These are phyloP conservation scores for Sisymbrium irio DNA, from an alignment of 345 rosid genomes.

Conservation along the genomic window DNA sequence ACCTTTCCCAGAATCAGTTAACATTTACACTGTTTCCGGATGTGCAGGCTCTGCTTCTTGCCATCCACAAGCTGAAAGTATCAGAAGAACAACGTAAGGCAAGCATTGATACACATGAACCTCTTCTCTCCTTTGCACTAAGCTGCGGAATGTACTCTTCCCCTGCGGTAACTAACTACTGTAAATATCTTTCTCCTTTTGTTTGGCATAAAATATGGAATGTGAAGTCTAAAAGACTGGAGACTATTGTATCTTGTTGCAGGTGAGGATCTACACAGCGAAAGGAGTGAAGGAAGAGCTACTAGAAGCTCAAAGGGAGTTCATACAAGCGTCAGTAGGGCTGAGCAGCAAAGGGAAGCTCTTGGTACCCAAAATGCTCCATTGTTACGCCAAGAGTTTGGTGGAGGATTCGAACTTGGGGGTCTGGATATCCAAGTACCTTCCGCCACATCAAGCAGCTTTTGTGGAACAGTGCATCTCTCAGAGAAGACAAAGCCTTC, in stretches of 20 bases:
- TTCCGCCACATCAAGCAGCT: slow-evolving; percentile 72
- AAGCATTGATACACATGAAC: slow-evolving; percentile 57
- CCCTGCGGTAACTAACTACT: slow-evolving; percentile 69
- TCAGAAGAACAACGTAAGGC: slow-evolving; percentile 73
- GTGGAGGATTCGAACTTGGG: slow-evolving; percentile 79
- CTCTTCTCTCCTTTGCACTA: slow-evolving; percentile 75
- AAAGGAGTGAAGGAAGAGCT: slow-evolving; percentile 75
- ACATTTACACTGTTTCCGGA: background rate
- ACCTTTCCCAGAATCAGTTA: background rate
- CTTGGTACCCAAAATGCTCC: slow-evolving; percentile 82
- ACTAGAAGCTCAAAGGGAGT: slow-evolving; percentile 73
- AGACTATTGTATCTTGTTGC: slow-evolving; percentile 34
- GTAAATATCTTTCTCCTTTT: slow-evolving; percentile 33
- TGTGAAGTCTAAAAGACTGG: background rate
- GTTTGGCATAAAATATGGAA: background rate
- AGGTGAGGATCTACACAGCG: slow-evolving; percentile 76
- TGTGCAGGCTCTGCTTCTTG: slow-evolving; percentile 72
- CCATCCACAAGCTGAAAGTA: slow-evolving; percentile 76
- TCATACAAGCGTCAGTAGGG: slow-evolving; percentile 77
- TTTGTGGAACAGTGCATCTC: slow-evolving; percentile 85
- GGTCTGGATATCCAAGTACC: slow-evolving; percentile 84
- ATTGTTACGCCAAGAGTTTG: slow-evolving; percentile 66
- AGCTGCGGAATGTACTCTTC: slow-evolving; percentile 93
- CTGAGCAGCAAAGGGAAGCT: slow-evolving; percentile 87
- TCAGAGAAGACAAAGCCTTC: slow-evolving; percentile 64